These are phyloP conservation scores for Bolboschoenus planiculmis DNA, from an alignment of 176 grass and related monocot species.

Conservation along the genomic window DNA sequence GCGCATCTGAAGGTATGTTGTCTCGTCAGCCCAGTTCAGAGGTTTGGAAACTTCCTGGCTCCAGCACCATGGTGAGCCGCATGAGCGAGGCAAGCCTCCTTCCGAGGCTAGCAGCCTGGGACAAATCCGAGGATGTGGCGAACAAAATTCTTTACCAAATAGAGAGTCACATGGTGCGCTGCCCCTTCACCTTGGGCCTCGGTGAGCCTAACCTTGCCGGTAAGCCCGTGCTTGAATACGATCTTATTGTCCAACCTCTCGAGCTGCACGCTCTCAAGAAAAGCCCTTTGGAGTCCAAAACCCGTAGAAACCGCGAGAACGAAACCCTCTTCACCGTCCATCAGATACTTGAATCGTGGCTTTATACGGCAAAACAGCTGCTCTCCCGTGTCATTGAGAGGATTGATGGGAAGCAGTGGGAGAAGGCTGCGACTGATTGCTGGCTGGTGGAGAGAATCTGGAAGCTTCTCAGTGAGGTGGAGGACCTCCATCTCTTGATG, in stretches of 20 bases:
- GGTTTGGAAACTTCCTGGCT: constrained; percentile 82
- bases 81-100: constrained; percentile 78
- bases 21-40: constrained; percentile 61
- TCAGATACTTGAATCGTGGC: constrained; percentile 93
- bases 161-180: constrained; percentile 76
- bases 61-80: constrained; percentile 48
- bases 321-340: constrained; percentile 50
- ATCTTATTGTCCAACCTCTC: constrained; percentile 61
- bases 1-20: constrained; percentile 53
- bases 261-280: constrained; percentile 72
- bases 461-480: constrained; percentile 78
- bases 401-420: constrained; percentile 58
- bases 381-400: constrained; percentile 38
- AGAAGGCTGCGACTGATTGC: constrained; percentile 56
- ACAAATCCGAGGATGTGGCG: constrained; percentile 56
- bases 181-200: constrained; percentile 73
- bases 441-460: constrained; percentile 77
- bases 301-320: constrained; percentile 51
- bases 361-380: constrained; percentile 48
- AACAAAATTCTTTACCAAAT: constrained; percentile 59
- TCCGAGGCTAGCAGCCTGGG: constrained; percentile 76
- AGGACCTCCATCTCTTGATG: constrained; percentile 89
- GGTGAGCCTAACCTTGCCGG: constrained; percentile 91
- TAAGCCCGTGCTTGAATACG: constrained; percentile 81
- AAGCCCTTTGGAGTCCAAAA: constrained; percentile 31